Evolutionary conservation across 2,329 filamentous ascomycete species (phyloP).

Genomic region (Fusarium sp.): DNA sequence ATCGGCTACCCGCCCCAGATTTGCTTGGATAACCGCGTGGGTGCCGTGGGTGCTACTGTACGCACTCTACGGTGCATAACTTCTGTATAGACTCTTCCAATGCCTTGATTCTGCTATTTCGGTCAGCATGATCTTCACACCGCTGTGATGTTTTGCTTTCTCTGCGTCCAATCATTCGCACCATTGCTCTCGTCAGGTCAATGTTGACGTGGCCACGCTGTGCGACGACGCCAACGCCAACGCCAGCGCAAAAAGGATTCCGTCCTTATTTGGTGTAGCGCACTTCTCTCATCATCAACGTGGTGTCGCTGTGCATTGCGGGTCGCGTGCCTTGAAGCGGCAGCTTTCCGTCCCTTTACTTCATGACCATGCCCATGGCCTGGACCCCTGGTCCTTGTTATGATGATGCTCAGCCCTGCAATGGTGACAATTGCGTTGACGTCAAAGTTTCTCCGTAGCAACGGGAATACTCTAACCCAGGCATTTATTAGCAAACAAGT

Average conservation of each 20-base stretch:
- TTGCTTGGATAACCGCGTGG: slow-evolving; percentile 23
- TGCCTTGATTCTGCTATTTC: slow-evolving; percentile 5
- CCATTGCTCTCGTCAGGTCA: not conserved
- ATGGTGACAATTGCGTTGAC: slow-evolving; percentile 15
- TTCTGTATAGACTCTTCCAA: slow-evolving; percentile 10
- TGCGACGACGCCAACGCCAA: too few species aligned
- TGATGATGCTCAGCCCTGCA: slow-evolving; percentile 30
- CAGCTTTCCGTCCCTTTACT: slow-evolving; percentile 25
- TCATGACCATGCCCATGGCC: not conserved
- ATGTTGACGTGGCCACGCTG: slow-evolving; percentile 34
- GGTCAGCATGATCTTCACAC: slow-evolving; percentile 8
- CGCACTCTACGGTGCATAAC: slow-evolving; percentile 33
- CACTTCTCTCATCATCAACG: slow-evolving; percentile 10
- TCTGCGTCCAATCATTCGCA: not conserved
- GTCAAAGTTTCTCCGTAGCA: slow-evolving; percentile 30
- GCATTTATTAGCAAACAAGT: not conserved
- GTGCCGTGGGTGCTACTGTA: slow-evolving; percentile 20
- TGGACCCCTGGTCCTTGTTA: slow-evolving; percentile 9
- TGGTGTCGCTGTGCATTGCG: slow-evolving; percentile 9
- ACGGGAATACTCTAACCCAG: slow-evolving; percentile 2
- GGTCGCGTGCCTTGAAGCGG: slow-evolving; percentile 21
- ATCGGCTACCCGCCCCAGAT: slow-evolving; percentile 44
- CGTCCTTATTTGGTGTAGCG: slow-evolving; percentile 18
- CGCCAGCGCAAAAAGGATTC: slow-evolving; percentile 18
- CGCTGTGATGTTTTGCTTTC: slow-evolving; percentile 12